Percentiles rank a stretch among this genome's conserved stretches.
Evolutionary conservation across 176 grass and related monocot genomes (phyloP).

Genomic region (Cenchrus purpureus): DNA sequence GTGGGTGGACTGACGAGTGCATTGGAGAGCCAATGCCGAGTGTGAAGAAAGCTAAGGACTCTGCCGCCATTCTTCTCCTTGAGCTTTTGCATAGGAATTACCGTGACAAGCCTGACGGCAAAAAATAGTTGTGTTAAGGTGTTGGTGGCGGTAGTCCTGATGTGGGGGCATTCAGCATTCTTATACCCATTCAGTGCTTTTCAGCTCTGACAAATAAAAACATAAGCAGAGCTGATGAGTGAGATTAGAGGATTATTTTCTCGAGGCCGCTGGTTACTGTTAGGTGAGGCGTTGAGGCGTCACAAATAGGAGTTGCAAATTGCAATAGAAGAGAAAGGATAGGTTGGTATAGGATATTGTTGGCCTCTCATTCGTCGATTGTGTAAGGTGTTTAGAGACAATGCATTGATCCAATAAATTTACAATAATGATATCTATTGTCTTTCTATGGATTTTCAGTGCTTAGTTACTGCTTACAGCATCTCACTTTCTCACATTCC

Average conservation of each 20-base stretch:
- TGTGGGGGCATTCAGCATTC: slow-evolving; percentile 44
- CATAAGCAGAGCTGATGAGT: slow-evolving; percentile 42
- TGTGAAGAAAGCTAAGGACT: slow-evolving; percentile 97
- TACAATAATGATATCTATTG: not conserved
- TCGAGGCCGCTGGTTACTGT: slow-evolving; percentile 17
- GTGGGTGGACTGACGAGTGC: slow-evolving; percentile 94
- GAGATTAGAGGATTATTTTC: slow-evolving; percentile 39
- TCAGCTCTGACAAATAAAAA: slow-evolving; percentile 41
- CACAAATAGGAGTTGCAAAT: slow-evolving; percentile 35
- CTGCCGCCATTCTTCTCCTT: slow-evolving; percentile 88
- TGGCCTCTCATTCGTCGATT: slow-evolving; percentile 31
- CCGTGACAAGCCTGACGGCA: slow-evolving; percentile 51
- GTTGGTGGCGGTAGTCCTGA: not conserved
- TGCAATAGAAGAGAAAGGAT: slow-evolving; percentile 31
- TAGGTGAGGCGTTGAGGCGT: slow-evolving; percentile 15
- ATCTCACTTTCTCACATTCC: not conserved
- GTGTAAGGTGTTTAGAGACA: slow-evolving; percentile 27
- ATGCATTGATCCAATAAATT: slow-evolving; percentile 37
- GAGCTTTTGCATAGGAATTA: slow-evolving; percentile 77
- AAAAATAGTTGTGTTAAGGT: slow-evolving; percentile 24
- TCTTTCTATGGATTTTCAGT: not conserved
- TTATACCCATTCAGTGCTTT: slow-evolving; percentile 56
- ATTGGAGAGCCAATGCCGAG: slow-evolving; percentile 94
- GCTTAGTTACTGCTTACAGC: not conserved
- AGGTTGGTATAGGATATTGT: slow-evolving; percentile 43